These are phyloP conservation scores for Candida saitoana DNA, from an alignment of 805 yeast species.

Conservation along the genomic window DNA sequence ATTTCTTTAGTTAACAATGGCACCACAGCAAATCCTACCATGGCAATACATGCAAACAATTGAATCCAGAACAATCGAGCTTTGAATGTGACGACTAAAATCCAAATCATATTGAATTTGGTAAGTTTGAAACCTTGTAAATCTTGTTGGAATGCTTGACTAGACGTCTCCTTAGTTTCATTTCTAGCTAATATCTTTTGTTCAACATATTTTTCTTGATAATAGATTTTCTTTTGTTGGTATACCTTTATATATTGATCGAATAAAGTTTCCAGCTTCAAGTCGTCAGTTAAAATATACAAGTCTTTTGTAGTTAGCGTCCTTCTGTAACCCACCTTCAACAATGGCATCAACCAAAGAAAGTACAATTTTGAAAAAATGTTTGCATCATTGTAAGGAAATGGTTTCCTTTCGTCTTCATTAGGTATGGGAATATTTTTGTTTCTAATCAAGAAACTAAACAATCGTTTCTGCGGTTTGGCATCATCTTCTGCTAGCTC, in stretches of 20 bases:
- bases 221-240: background rate
- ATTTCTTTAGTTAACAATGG: background rate
- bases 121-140: conserved; percentile 23
- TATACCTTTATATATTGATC: background rate
- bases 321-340: conserved; percentile 62
- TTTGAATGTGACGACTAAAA: conserved; percentile 11
- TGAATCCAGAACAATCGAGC: background rate
- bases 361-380: conserved; percentile 42
- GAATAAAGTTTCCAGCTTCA: conserved; percentile 20
- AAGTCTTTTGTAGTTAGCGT: conserved; percentile 60
- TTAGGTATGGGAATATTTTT: conserved; percentile 46
- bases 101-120: conserved; percentile 13
- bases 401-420: conserved; percentile 44
- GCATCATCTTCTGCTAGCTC: conserved; percentile 2
- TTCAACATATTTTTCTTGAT: conserved; percentile 13
- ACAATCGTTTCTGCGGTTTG: conserved; percentile 39
- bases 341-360: conserved; percentile 62
- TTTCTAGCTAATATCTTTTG: conserved; percentile 20
- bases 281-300: conserved; percentile 28
- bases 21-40: background rate
- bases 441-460: conserved; percentile 45
- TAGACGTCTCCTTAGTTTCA: conserved; percentile 14
- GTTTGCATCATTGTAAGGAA: conserved; percentile 36
- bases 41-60: background rate
- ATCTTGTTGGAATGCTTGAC: conserved; percentile 18